phyloP scores from a whole-genome alignment of 768 basidiomycete genomes.

The Amanita thiersii region DNA sequence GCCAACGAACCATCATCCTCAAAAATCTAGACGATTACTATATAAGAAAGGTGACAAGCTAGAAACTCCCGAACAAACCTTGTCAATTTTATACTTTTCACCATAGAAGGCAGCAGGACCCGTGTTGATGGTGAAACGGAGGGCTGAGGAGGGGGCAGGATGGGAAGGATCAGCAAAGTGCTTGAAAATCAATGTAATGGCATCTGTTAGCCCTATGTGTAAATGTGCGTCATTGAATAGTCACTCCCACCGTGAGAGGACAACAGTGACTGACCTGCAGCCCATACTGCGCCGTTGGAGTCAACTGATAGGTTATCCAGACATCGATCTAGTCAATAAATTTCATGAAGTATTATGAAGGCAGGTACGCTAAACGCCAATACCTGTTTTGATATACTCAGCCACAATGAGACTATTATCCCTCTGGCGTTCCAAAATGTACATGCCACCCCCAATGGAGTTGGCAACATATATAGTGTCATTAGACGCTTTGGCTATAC shows the following conservation, averaged over 20 bases:
- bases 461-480: slow-evolving; percentile 60
- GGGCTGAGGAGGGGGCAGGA: slow-evolving; percentile 37
- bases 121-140: slow-evolving; percentile 46
- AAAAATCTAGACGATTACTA: slow-evolving; percentile 39
- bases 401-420: slow-evolving; percentile 50
- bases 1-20: slow-evolving; percentile 57
- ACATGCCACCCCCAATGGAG: slow-evolving; percentile 33
- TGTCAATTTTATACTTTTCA: slow-evolving; percentile 48
- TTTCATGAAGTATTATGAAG: no score
- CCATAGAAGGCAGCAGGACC: slow-evolving; percentile 42
- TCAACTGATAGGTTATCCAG: slow-evolving; percentile 62
- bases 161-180: slow-evolving; percentile 35
- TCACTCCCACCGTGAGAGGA: neutral
- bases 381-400: slow-evolving; percentile 50
- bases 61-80: slow-evolving; percentile 24
- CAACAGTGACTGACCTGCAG: slow-evolving; percentile 34
- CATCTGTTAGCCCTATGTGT: slow-evolving; percentile 39
- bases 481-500: slow-evolving; percentile 48
- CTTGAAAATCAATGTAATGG: slow-evolving; percentile 21
- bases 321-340: slow-evolving; percentile 27
- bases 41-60: slow-evolving; percentile 3
- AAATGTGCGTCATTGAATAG: neutral
- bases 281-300: slow-evolving; percentile 52
- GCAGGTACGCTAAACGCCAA: no score
- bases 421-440: slow-evolving; percentile 46